Conservation (phyloP, 2,329 filamentous ascomycete genomes). For the Aspergillus tamarii region DNA sequence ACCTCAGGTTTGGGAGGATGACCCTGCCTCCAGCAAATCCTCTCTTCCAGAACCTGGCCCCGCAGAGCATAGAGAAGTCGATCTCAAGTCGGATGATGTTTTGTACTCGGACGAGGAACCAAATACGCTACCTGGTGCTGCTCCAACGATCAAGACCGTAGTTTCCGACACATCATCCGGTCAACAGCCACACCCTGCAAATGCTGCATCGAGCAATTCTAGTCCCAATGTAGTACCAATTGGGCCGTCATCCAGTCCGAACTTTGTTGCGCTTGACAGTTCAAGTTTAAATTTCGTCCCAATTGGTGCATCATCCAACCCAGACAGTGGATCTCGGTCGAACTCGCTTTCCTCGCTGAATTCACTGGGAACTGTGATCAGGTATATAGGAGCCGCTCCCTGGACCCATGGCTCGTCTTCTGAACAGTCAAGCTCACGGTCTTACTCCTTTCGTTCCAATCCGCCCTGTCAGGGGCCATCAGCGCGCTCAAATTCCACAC, state of each 20-base stretch:
- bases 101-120: constrained; percentile 40
- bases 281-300: constrained; percentile 44
- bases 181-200: constrained; percentile 26
- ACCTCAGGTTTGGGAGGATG: constrained; percentile 43
- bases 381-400: constrained; percentile 37
- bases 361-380: constrained; percentile 45
- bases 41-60: constrained; percentile 35
- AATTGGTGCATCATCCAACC: constrained; percentile 34
- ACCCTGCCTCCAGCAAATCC: constrained; percentile 42
- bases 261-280: constrained; percentile 42
- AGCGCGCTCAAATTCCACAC: constrained; percentile 39
- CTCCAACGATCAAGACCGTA: constrained; percentile 44
- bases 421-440: constrained; percentile 37
- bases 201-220: constrained; percentile 34
- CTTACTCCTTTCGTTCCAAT: constrained; percentile 44
- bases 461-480: constrained; percentile 41
- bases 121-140: constrained; percentile 34
- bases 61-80: constrained; percentile 24
- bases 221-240: constrained; percentile 47
- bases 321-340: constrained; percentile 36
- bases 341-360: constrained; percentile 46
- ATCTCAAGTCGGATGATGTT: constrained; percentile 24
- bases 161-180: constrained; percentile 35
- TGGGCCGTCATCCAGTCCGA: constrained; percentile 44
- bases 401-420: constrained; percentile 40